Conservation (phyloP, 2,329 filamentous ascomycete species). For the Bimuria novae-zelandiae region DNA sequence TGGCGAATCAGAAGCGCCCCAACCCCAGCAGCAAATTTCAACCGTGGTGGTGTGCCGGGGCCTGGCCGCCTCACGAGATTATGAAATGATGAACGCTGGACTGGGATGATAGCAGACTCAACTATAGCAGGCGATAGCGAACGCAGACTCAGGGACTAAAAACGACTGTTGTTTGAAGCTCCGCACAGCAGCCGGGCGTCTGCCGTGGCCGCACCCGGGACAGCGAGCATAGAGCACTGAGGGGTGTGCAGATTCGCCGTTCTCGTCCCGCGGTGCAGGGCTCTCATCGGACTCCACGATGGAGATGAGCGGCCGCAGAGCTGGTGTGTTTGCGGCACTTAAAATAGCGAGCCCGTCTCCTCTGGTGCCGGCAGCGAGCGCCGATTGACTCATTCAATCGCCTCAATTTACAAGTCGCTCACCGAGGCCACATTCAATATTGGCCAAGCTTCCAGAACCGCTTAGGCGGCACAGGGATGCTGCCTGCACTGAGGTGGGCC, state of each 20-base stretch:
- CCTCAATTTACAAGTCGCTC: slow-evolving; percentile 1
- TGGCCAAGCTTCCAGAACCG: slow-evolving; percentile 4
- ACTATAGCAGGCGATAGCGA: neutral
- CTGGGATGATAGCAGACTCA: neutral
- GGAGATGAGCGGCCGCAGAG: neutral
- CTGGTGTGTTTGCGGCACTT: neutral
- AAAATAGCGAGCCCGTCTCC: slow-evolving; percentile 5
- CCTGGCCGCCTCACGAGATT: slow-evolving; percentile 7
- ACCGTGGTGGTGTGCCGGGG: neutral
- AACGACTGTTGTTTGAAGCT: neutral
- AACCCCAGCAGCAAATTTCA: slow-evolving; percentile 10
- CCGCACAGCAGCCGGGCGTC: neutral
- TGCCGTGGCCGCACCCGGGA: too few species aligned
- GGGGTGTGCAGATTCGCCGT: too few species aligned
- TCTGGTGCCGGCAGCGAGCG: neutral
- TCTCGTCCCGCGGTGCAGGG: slow-evolving; percentile 1
- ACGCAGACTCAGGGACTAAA: too few species aligned
- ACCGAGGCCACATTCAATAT: slow-evolving; percentile 8
- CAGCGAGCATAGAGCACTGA: too few species aligned
- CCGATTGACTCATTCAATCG: neutral
- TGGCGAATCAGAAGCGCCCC: slow-evolving; percentile 1
- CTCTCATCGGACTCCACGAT: slow-evolving; percentile 3
- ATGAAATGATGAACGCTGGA: slow-evolving; percentile 11
- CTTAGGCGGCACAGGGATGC: slow-evolving; percentile 1
- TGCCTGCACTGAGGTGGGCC: neutral